Evolutionary conservation across 1,284 basidiomycete species (phyloP), one percentile per base, ranked within the genome.

Genomic region (Ustanciosporium gigantosporum): DNA sequence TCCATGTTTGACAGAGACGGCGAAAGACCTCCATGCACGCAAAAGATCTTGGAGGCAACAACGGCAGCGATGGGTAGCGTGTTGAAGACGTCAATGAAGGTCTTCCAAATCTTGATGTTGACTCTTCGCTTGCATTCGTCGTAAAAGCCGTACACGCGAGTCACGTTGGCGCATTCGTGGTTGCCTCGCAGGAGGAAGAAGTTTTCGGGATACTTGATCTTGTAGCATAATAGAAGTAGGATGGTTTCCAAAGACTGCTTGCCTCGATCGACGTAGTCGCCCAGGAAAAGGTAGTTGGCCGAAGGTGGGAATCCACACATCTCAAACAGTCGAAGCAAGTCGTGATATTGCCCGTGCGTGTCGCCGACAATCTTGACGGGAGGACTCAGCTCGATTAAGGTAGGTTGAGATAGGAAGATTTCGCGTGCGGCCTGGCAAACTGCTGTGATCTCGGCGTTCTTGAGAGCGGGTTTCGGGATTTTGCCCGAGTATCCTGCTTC

Each of bases 81-180:
- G 81, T 99, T 98, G 85, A 99, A 99, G 34, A 97, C 94, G 80
- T 99, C 95, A 79, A 97, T 91, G 79, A 99, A 98, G 13, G 92
- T 93, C 82, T 97, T 98, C 95, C 95, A 99, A 31, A 91, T 93
- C 83, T 98, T 98, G 84, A 98, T 94, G 80, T 96, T 97, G 83
- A 91, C 94, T 68, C 95, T 86, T 75, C 95, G 87, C 82, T 99
- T 99, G 84, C 95, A 99, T 82, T 99, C 94, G 81, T 98, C 94
- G 80, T 99, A 99, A 81, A 99, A 99, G 31, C 94, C 94, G 78
- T 99, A 99, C 22, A 98, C 94, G 92, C 95, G 84, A 41, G 94
- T 99, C 48, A 99, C 93, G 77, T 96, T 97, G 36, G 95, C 95
- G 77, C 95, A 98, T 81, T 99, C 95, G 80, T 99, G 95, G 80